phyloP scores from a whole-genome alignment of 129 eudicot species.

The Pittosporum tobira region DNA sequence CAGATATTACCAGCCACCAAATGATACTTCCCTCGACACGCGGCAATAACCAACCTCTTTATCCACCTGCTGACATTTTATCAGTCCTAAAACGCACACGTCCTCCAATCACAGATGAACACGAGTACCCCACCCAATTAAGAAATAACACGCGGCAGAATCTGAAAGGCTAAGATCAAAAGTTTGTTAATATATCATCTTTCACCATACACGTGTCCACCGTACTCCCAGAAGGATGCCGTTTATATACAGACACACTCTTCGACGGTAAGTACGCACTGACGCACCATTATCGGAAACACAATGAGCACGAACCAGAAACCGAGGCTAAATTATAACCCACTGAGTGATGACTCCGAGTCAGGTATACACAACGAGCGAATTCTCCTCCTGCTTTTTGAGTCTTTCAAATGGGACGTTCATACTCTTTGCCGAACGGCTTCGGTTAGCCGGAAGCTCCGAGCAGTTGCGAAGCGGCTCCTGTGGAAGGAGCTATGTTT shows the following conservation, averaged over 20 bases:
- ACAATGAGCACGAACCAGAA: slow-evolving; percentile 37
- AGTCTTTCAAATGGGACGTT: slow-evolving; percentile 67
- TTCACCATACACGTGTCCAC: slow-evolving; percentile 8
- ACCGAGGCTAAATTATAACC: slow-evolving; percentile 16
- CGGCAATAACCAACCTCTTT: background rate
- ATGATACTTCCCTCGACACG: background rate
- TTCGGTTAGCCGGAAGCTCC: slow-evolving; percentile 47
- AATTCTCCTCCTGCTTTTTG: slow-evolving; percentile 45
- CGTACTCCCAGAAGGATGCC: background rate
- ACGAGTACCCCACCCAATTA: background rate
- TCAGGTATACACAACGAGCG: slow-evolving; percentile 44
- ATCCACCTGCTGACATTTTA: background rate
- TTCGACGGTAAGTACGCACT: background rate
- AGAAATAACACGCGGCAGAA: slow-evolving; percentile 15
- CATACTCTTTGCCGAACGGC: slow-evolving; percentile 45
- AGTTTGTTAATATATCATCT: background rate
- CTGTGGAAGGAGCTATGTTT: slow-evolving; percentile 71
- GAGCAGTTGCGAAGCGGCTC: slow-evolving; percentile 63
- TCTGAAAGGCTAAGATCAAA: background rate
- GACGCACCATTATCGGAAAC: background rate
- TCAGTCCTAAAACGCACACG: background rate
- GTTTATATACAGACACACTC: slow-evolving; percentile 1
- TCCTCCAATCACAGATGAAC: background rate
- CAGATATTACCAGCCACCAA: too few relatives aligned
- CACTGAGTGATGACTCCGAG: slow-evolving; percentile 19